Conservation (phyloP, 345 rosid species). For the Citrus trifoliata region DNA sequence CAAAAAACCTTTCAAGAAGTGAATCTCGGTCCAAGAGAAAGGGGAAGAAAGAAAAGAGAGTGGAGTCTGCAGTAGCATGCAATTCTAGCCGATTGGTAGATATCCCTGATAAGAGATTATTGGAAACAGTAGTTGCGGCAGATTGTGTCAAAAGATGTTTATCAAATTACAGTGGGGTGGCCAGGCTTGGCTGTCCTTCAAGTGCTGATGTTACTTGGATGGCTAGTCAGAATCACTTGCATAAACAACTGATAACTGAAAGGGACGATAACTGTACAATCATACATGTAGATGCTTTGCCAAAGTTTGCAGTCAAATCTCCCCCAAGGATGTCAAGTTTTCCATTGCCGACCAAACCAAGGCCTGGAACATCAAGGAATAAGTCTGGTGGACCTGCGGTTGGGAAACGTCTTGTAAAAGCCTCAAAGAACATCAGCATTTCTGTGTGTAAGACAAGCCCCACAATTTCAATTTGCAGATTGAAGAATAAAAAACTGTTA, state of each 20-base stretch:
- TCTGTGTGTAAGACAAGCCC: conserved; percentile 24
- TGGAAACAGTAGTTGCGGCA: neutral
- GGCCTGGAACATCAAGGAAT: conserved; percentile 9
- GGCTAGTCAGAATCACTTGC: conserved; percentile 10
- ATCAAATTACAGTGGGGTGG: neutral
- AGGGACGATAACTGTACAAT: neutral
- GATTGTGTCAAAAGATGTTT: neutral
- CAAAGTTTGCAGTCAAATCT: conserved; percentile 22
- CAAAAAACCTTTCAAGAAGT: neutral
- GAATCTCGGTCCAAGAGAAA: neutral
- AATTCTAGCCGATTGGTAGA: conserved; percentile 1
- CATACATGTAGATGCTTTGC: neutral
- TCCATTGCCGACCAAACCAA: neutral
- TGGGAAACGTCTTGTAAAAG: conserved; percentile 41
- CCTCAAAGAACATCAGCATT: conserved; percentile 30
- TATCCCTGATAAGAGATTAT: conserved; percentile 8
- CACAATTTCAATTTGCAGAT: conserved; percentile 19
- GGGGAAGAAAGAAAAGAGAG: conserved; percentile 3
- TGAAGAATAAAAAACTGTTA: conserved; percentile 20
- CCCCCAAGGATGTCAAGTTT: conserved; percentile 17
- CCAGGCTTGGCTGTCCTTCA: neutral
- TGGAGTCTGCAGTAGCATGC: conserved; percentile 1
- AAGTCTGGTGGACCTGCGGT: conserved; percentile 16
- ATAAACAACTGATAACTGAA: conserved; percentile 12
- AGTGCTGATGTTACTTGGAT: conserved; percentile 2